A percentile compares a stretch with the other conserved stretches of the same genome.
Conservation (phyloP, 2,329 filamentous ascomycete genomes). For the Thermothelomyces thermophilus region DNA sequence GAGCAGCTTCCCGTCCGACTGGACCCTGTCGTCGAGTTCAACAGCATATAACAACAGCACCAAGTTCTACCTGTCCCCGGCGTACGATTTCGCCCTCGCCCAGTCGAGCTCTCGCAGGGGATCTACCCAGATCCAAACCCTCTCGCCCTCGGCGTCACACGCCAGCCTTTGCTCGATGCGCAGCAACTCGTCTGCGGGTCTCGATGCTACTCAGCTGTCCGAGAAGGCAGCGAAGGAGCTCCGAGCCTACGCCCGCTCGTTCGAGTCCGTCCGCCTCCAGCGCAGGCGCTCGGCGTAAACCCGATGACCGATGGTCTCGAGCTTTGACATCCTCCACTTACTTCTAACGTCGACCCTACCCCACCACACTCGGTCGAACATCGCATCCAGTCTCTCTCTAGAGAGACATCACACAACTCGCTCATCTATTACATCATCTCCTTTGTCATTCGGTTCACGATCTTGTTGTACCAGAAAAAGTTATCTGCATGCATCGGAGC, state of each 20-base stretch:
- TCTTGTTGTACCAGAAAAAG: constrained; percentile 26
- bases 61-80: constrained; percentile 64
- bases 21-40: constrained; percentile 35
- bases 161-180: constrained; percentile 76
- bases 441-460: constrained; percentile 21
- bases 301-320: constrained; percentile 7
- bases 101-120: constrained; percentile 36
- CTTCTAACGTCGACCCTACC: constrained; percentile 20
- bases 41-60: constrained; percentile 29
- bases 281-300: constrained; percentile 50
- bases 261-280: constrained; percentile 68
- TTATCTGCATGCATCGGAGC: constrained; percentile 26
- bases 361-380: constrained; percentile 20
- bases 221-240: constrained; percentile 74
- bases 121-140: constrained; percentile 21
- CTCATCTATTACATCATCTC: constrained; percentile 11
- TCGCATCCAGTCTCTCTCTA: constrained; percentile 16
- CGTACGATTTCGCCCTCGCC: constrained; percentile 66
- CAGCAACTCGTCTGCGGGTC: constrained; percentile 49
- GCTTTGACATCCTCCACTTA: constrained; percentile 16
- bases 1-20: constrained; percentile 44
- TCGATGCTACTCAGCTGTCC: constrained; percentile 55
- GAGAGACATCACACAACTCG: constrained; percentile 21
- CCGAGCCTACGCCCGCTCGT: constrained; percentile 78
- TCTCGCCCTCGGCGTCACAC: constrained; percentile 72